Evolutionary conservation across 331 rosid species (phyloP).

Genomic region (Arachis monticola): DNA sequence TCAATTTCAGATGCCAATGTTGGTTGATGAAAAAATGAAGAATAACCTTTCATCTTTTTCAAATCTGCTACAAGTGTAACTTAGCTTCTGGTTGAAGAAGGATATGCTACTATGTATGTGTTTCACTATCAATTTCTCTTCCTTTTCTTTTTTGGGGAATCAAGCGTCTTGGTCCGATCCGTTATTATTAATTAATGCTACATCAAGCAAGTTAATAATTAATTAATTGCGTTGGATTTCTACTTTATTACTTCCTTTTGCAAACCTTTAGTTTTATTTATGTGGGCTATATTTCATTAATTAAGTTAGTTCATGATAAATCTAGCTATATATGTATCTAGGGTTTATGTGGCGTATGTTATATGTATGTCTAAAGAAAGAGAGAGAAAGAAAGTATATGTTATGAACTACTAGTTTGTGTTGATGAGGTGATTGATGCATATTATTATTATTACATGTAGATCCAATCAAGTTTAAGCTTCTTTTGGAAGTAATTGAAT

Average conservation of each 20-base stretch:
- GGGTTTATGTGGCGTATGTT: slow-evolving; percentile 25
- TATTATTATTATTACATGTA: background rate
- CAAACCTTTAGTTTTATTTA: slow-evolving; percentile 24
- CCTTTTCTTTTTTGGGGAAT: slow-evolving; percentile 60
- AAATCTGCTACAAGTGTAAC: background rate
- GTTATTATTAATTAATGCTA: slow-evolving; percentile 49
- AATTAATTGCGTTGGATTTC: slow-evolving; percentile 9
- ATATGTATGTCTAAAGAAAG: slow-evolving; percentile 24
- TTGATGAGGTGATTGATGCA: background rate
- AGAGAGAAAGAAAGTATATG: background rate
- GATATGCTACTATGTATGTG: background rate
- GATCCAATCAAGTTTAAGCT: slow-evolving; percentile 29
- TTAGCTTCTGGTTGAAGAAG: slow-evolving; percentile 17
- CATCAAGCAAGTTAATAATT: slow-evolving; percentile 54
- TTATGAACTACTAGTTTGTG: background rate
- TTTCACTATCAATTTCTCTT: background rate
- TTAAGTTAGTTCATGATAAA: slow-evolving; percentile 29
- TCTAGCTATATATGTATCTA: slow-evolving; percentile 27
- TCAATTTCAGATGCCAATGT: slow-evolving; percentile 15
- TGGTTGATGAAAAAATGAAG: slow-evolving; percentile 18
- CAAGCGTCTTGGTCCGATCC: slow-evolving; percentile 91
- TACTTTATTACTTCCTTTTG: slow-evolving; percentile 31
- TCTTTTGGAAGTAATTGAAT: background rate
- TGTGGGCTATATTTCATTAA: slow-evolving; percentile 19
- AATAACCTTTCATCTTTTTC: background rate